phyloP scores from a whole-genome alignment of 768 basidiomycete genomes.

The Lyophyllum semitale region DNA sequence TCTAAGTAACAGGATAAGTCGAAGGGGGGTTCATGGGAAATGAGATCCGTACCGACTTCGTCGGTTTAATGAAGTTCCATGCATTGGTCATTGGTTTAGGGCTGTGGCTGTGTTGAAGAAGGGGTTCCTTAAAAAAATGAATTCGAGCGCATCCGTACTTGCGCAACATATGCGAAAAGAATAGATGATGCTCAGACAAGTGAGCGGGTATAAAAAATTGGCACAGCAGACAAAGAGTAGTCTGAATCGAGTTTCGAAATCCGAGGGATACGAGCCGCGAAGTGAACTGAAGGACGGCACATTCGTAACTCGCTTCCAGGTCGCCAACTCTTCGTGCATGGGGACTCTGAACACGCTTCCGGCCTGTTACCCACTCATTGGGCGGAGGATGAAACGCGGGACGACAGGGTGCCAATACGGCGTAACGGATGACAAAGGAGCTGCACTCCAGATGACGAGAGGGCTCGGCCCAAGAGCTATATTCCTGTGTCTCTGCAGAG shows the following conservation, averaged over 20 bases:
- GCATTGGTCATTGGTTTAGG: no score
- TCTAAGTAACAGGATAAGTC: no score
- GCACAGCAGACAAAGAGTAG: slow-evolving; percentile 57
- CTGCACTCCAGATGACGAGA: neutral
- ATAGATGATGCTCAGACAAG: slow-evolving; percentile 16
- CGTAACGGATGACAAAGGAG: neutral
- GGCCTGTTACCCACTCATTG: neutral
- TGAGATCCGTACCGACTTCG: no score
- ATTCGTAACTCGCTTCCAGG: slow-evolving; percentile 5
- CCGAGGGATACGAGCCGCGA: slow-evolving; percentile 51
- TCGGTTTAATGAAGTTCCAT: no score
- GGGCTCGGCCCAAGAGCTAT: no score
- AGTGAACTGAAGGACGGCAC: slow-evolving; percentile 64
- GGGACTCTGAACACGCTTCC: slow-evolving; percentile 8
- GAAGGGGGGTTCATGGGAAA: no score
- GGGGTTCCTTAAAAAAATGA: no score
- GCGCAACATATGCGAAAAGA: neutral
- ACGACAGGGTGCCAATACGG: neutral
- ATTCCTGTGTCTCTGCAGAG: no score
- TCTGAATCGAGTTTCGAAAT: slow-evolving; percentile 61
- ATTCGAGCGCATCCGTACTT: no score
- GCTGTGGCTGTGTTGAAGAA: no score
- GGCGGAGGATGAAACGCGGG: neutral
- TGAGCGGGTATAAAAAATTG: slow-evolving; percentile 20
- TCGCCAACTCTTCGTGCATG: slow-evolving; percentile 17